phyloP scores from a whole-genome alignment of 192 early-diverging fungal species.

The Oehlia diaphana region DNA sequence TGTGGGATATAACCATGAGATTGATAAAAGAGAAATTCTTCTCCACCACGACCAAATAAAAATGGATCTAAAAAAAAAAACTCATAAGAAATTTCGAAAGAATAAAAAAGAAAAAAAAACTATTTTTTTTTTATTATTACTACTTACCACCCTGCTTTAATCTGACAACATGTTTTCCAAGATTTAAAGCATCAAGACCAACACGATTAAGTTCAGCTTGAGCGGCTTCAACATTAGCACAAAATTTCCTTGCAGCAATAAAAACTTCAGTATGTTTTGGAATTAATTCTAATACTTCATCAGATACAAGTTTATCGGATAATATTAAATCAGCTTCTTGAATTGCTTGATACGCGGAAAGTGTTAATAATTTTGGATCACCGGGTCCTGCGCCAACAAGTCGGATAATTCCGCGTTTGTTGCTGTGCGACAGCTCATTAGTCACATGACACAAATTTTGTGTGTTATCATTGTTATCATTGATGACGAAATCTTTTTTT shows the following conservation, averaged over 20 bases:
- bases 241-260: constrained; percentile 70
- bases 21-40: constrained; percentile 81
- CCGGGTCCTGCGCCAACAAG: constrained; percentile 89
- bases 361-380: constrained; percentile 79
- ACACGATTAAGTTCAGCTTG: constrained; percentile 78
- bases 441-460: not conserved
- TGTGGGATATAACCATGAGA: constrained; percentile 66
- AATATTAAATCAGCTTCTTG: constrained; percentile 77
- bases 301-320: constrained; percentile 78
- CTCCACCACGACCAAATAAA: constrained; percentile 91
- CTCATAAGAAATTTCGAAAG: no score
- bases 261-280: constrained; percentile 50
- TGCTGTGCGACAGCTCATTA: not conserved
- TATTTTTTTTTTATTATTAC: no score
- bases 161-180: constrained; percentile 76
- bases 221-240: constrained; percentile 71
- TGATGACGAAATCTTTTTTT: not conserved
- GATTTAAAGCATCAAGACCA: constrained; percentile 59
- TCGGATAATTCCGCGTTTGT: constrained; percentile 49
- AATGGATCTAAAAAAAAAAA: constrained; percentile 78
- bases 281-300: constrained; percentile 55
- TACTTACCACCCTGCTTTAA: constrained; percentile 80
- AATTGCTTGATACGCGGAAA: constrained; percentile 67
- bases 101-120: no score
- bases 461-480: not conserved